Evolutionary conservation across 2,329 filamentous ascomycete genomes (phyloP).

Genomic region (Zalaria sp.): DNA sequence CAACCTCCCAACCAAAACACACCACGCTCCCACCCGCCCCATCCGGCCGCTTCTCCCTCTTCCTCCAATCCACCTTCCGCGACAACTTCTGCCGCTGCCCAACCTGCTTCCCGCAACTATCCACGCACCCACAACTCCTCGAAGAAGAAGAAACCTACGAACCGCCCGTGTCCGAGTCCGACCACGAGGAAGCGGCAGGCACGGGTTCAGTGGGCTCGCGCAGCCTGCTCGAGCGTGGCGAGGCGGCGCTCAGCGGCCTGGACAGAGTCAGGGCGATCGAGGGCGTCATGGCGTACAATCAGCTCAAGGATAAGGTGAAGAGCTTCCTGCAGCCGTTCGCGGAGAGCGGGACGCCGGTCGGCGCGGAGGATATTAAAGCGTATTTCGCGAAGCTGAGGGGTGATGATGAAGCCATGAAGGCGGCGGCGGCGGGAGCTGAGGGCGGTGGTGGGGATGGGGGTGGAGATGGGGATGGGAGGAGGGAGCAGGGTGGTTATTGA

Average conservation of each 20-base stretch:
- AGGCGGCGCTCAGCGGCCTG: conserved; percentile 80
- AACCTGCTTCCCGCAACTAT: conserved; percentile 62
- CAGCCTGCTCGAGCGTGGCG: conserved; percentile 77
- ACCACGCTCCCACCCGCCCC: conserved; percentile 41
- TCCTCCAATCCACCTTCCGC: conserved; percentile 68
- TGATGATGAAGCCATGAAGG: conserved; percentile 60
- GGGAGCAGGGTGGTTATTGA: not conserved
- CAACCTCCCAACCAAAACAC: conserved; percentile 10
- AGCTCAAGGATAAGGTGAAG: conserved; percentile 91
- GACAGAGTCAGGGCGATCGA: conserved; percentile 86
- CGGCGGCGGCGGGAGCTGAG: conserved; percentile 41
- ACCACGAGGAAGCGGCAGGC: conserved; percentile 40
- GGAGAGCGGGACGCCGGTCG: conserved; percentile 74
- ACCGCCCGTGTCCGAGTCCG: conserved; percentile 58
- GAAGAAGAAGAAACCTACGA: conserved; percentile 94
- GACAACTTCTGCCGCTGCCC: conserved; percentile 69
- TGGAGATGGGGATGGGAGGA: conserved; percentile 18
- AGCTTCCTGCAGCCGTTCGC: conserved; percentile 89
- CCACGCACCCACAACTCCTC: conserved; percentile 63
- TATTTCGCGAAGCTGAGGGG: conserved; percentile 93
- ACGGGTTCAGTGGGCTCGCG: conserved; percentile 52
- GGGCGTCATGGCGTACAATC: conserved; percentile 96
- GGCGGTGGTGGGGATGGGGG: conserved; percentile 20
- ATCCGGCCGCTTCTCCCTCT: conserved; percentile 57
- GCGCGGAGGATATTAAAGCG: conserved; percentile 88